phyloP scores from a whole-genome alignment of 2,329 filamentous ascomycete species.

The Byssothecium circinans region DNA sequence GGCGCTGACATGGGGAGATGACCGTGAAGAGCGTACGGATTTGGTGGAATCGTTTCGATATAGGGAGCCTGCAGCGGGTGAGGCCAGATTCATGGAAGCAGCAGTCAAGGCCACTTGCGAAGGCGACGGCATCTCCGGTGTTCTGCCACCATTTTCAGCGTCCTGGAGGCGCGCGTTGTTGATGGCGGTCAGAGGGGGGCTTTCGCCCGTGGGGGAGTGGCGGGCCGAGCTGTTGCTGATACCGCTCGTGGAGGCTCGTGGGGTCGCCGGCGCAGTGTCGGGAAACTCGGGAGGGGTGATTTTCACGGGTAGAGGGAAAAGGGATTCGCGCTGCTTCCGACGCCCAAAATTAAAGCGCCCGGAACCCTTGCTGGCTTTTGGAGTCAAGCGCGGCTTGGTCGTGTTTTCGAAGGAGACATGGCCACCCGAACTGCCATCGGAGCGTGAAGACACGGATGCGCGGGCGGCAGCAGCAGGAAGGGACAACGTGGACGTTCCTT shows the following conservation, averaged over 20 bases:
- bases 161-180: slow-evolving; percentile 22
- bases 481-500: slow-evolving; percentile 63
- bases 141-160: slow-evolving; percentile 27
- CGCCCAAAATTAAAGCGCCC: slow-evolving; percentile 71
- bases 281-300: slow-evolving; percentile 54
- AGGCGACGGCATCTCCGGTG: slow-evolving; percentile 51
- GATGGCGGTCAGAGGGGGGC: slow-evolving; percentile 42
- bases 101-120: slow-evolving; percentile 56
- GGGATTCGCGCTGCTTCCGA: slow-evolving; percentile 68
- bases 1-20: slow-evolving; percentile 60
- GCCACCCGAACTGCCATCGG: slow-evolving; percentile 74
- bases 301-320: slow-evolving; percentile 89
- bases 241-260: slow-evolving; percentile 46
- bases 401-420: slow-evolving; percentile 41
- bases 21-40: slow-evolving; percentile 66
- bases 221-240: slow-evolving; percentile 35
- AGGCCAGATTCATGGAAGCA: slow-evolving; percentile 50
- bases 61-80: slow-evolving; percentile 50
- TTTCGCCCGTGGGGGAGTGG: slow-evolving; percentile 45
- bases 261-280: slow-evolving; percentile 49
- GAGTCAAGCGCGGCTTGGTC: slow-evolving; percentile 51
- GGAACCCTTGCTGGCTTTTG: slow-evolving; percentile 63
- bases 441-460: slow-evolving; percentile 84
- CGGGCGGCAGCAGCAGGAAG: slow-evolving; percentile 65
- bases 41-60: slow-evolving; percentile 63